Percentiles rank a stretch among this genome's conserved stretches.
phyloP scores from a whole-genome alignment of 2,329 filamentous ascomycete species.

The Fusarium tanahbumbuense region DNA sequence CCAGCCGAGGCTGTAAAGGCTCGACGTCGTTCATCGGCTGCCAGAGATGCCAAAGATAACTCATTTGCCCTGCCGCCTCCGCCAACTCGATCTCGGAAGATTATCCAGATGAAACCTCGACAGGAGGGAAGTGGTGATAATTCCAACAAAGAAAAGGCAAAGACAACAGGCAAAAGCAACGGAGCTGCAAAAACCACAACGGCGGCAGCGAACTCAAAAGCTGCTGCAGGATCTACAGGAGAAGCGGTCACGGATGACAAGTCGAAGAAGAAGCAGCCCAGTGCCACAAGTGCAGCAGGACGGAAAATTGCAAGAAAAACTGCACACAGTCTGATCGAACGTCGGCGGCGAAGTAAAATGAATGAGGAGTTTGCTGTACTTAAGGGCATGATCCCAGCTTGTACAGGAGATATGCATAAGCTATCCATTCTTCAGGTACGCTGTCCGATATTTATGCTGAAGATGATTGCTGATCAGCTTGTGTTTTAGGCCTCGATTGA shows the following conservation, averaged over 20 bases:
- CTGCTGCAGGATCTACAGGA: conserved; percentile 34
- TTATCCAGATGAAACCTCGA: conserved; percentile 94
- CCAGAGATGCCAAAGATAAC: conserved; percentile 63
- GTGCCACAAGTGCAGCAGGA: conserved; percentile 83
- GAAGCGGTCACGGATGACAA: conserved; percentile 42
- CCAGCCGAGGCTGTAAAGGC: conserved; percentile 64
- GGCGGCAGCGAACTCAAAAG: conserved; percentile 35
- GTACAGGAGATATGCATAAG: conserved; percentile 98
- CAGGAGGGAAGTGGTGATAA: conserved; percentile 53
- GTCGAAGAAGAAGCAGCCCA: conserved; percentile 81
- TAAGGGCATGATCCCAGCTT: conserved; percentile 96
- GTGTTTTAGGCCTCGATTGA: conserved; percentile 85
- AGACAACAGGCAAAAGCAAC: conserved; percentile 38
- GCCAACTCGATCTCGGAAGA: conserved; percentile 91
- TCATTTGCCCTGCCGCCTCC: conserved; percentile 88
- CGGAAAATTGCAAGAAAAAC: conserved; percentile 96
- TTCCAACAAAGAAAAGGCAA: conserved; percentile 42
- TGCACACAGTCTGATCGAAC: conserved; percentile 94
- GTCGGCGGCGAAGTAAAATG: conserved; percentile 93
- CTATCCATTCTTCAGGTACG: conserved; percentile 90
- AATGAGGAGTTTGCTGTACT: conserved; percentile 96
- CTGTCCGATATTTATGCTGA: conserved; percentile 9
- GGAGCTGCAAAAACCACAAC: conserved; percentile 29
- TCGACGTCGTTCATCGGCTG: conserved; percentile 63
- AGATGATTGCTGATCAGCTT: conserved; percentile 19